Conservation (phyloP, 2,329 filamentous ascomycete genomes). For the Trichoderma simmonsii region DNA sequence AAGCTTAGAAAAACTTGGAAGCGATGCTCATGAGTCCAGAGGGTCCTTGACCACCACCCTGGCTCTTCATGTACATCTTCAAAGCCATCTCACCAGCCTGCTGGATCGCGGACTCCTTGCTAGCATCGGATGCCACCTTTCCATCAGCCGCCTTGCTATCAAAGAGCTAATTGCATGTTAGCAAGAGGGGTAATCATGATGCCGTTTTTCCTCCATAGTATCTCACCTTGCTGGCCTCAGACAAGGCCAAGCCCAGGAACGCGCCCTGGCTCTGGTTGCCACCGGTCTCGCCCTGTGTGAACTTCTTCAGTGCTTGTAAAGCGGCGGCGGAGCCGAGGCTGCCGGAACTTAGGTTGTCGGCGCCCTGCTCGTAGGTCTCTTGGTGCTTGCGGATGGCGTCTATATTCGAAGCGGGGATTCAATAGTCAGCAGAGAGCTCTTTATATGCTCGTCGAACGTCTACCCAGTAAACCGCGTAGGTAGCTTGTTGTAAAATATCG, state of each 20-base stretch:
- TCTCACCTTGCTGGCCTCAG: conserved; percentile 73
- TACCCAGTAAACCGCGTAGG: background rate
- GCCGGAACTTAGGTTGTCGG: conserved; percentile 45
- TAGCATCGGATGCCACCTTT: conserved; percentile 55
- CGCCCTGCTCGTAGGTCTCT: conserved; percentile 61
- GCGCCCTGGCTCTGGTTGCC: conserved; percentile 64
- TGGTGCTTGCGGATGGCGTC: conserved; percentile 73
- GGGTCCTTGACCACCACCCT: conserved; percentile 45
- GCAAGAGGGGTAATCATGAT: no score
- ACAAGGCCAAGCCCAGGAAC: conserved; percentile 84
- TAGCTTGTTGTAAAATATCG: background rate
- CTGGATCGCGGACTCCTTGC: conserved; percentile 77
- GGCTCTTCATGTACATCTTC: conserved; percentile 85
- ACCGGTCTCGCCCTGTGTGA: conserved; percentile 55
- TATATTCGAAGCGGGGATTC: conserved; percentile 25
- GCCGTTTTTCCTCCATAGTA: no score
- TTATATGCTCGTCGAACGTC: background rate
- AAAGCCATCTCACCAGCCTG: conserved; percentile 81
- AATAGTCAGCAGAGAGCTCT: background rate
- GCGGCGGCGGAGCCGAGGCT: conserved; percentile 71
- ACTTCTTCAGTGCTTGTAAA: conserved; percentile 78
- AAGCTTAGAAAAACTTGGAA: conserved; percentile 42
- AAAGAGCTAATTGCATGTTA: conserved; percentile 49
- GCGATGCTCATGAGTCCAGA: conserved; percentile 44
- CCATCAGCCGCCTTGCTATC: conserved; percentile 55